Percentiles rank a stretch among this genome's conserved stretches.
These are phyloP conservation scores for Kurtzmaniella quercitrusa DNA, from an alignment of 1,139 yeast genomes.

Conservation along the genomic window DNA sequence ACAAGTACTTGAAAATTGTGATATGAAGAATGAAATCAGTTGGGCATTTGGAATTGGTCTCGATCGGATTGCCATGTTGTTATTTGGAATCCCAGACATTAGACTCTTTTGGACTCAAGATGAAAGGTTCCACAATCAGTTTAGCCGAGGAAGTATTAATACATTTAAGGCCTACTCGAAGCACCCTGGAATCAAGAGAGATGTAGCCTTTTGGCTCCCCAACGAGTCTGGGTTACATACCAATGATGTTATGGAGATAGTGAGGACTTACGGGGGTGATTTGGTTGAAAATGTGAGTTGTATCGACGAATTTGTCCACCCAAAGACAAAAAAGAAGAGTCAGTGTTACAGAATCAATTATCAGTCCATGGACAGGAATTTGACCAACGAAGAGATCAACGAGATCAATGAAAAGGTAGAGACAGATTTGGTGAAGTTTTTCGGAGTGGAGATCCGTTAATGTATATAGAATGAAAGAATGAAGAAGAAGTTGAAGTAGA, in stretches of 20 bases:
- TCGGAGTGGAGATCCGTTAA: slow-evolving; percentile 61
- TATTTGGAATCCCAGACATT: slow-evolving; percentile 93
- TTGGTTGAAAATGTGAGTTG: slow-evolving; percentile 80
- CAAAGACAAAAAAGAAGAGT: slow-evolving; percentile 71
- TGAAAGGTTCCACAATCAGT: slow-evolving; percentile 72
- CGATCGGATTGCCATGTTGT: slow-evolving; percentile 92
- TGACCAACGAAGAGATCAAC: slow-evolving; percentile 80
- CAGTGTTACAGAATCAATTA: slow-evolving; percentile 88
- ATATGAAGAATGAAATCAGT: slow-evolving; percentile 59
- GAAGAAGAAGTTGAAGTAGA: background rate
- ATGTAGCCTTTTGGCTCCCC: slow-evolving; percentile 89
- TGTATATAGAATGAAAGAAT: background rate
- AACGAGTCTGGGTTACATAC: slow-evolving; percentile 50
- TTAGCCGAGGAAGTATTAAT: slow-evolving; percentile 56
- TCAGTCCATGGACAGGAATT: slow-evolving; percentile 92
- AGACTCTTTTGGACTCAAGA: slow-evolving; percentile 90
- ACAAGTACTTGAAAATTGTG: slow-evolving; percentile 71
- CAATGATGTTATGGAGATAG: slow-evolving; percentile 92
- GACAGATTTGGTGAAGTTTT: slow-evolving; percentile 44
- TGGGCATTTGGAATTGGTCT: slow-evolving; percentile 99
- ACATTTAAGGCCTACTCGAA: slow-evolving; percentile 87
- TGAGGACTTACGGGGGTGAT: slow-evolving; percentile 81
- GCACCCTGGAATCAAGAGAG: slow-evolving; percentile 83
- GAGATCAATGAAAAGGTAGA: slow-evolving; percentile 63
- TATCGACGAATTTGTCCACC: slow-evolving; percentile 81